Evolutionary conservation across 2,329 filamentous ascomycete genomes (phyloP).

Genomic region (Trichoderma sp.): DNA sequence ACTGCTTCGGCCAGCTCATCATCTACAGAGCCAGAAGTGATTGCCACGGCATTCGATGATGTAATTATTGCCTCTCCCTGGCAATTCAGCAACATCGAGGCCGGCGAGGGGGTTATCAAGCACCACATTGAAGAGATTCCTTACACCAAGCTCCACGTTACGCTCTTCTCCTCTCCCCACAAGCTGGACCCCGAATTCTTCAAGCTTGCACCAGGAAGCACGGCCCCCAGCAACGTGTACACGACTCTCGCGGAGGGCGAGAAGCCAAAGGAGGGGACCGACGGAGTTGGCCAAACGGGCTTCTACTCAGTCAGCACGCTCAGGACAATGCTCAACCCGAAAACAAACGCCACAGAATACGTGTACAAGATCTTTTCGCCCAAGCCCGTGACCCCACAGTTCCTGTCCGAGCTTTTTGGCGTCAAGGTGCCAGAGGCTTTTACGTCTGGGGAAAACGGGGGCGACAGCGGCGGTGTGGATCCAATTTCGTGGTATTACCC

Average conservation of each 20-base stretch:
- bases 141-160: constrained; percentile 86
- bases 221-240: constrained; percentile 74
- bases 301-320: constrained; percentile 89
- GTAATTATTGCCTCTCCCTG: constrained; percentile 83
- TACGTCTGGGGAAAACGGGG: constrained; percentile 25
- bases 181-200: constrained; percentile 75
- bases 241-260: constrained; percentile 75
- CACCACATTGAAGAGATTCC: constrained; percentile 74
- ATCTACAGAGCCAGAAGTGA: constrained; percentile 40
- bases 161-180: constrained; percentile 79
- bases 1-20: constrained; percentile 40
- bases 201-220: constrained; percentile 59
- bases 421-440: constrained; percentile 51
- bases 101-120: constrained; percentile 68
- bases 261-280: constrained; percentile 50
- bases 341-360: constrained; percentile 56
- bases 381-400: constrained; percentile 54
- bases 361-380: constrained; percentile 70
- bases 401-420: constrained; percentile 58
- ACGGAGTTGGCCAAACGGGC: constrained; percentile 70
- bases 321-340: constrained; percentile 64
- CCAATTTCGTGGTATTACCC: constrained; percentile 77
- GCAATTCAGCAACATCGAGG: constrained; percentile 74
- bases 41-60: constrained; percentile 69
- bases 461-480: constrained; percentile 42